Percentiles rank a stretch among this genome's conserved stretches.
phyloP scores from a whole-genome alignment of 2,329 filamentous ascomycete species.

The Fusarium sp. region DNA sequence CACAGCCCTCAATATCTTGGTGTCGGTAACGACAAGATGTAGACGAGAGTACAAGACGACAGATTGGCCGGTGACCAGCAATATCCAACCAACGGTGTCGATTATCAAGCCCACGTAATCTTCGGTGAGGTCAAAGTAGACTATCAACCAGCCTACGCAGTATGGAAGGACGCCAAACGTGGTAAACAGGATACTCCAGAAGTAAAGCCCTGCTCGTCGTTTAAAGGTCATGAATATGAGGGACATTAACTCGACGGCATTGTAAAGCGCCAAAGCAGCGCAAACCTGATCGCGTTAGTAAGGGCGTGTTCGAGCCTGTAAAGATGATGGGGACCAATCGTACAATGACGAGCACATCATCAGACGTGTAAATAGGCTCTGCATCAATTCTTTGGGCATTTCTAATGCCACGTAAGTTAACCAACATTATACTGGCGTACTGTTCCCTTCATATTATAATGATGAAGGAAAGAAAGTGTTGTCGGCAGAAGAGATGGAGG shows the following conservation, averaged over 20 bases:
- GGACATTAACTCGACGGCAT: conserved; percentile 45
- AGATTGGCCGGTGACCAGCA: conserved; percentile 21
- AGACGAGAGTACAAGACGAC: conserved; percentile 28
- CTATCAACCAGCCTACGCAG: conserved; percentile 57
- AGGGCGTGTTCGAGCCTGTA: fast-evolving
- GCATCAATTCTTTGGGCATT: neutral
- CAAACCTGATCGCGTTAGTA: conserved; percentile 3
- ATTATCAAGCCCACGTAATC: conserved; percentile 21
- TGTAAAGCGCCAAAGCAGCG: conserved; percentile 40
- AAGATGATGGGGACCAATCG: fast-evolving
- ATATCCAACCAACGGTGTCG: conserved; percentile 32
- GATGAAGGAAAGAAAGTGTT: neutral
- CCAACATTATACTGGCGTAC: conserved; percentile 1
- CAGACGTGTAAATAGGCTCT: conserved; percentile 12
- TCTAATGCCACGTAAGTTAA: conserved; percentile 10
- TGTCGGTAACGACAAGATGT: conserved; percentile 8
- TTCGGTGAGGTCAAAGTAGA: conserved; percentile 43
- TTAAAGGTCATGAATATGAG: conserved; percentile 48
- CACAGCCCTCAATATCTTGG: neutral
- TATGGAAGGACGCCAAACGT: conserved; percentile 49
- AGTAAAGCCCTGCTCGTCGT: conserved; percentile 47
- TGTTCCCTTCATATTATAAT: no score
- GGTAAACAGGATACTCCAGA: conserved; percentile 50
- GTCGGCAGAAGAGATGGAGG: neutral
- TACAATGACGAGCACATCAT: conserved; percentile 28